Evolutionary conservation across 2,329 filamentous ascomycete genomes (phyloP).

Genomic region (Amesomyces nigricolor): DNA sequence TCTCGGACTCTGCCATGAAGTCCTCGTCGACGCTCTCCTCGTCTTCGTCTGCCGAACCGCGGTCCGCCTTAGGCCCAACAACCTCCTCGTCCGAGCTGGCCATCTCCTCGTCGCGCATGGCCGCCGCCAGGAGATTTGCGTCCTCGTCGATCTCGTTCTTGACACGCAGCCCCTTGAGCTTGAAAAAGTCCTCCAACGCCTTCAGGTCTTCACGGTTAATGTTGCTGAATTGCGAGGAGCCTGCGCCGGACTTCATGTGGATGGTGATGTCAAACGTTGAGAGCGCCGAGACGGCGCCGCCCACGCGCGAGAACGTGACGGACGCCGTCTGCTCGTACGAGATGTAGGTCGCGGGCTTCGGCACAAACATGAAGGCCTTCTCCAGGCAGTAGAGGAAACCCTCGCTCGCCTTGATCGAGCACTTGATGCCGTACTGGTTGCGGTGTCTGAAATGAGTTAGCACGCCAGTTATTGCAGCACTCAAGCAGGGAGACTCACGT

Average conservation of each 20-base stretch:
- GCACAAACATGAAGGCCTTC: slow-evolving; percentile 98
- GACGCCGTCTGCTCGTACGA: slow-evolving; percentile 88
- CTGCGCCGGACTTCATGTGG: slow-evolving; percentile 76
- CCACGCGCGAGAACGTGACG: slow-evolving; percentile 92
- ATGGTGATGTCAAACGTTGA: slow-evolving; percentile 97
- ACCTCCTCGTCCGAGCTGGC: slow-evolving; percentile 80
- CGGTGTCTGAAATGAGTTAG: slow-evolving; percentile 57
- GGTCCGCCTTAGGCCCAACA: slow-evolving; percentile 63
- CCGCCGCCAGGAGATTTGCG: slow-evolving; percentile 70
- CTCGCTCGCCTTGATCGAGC: slow-evolving; percentile 99
- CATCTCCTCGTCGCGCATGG: slow-evolving; percentile 77
- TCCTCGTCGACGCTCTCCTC: slow-evolving; percentile 94
- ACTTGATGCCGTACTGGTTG: slow-evolving; percentile 92
- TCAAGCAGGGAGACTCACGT: slow-evolving; percentile 45
- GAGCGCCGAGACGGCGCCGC: slow-evolving; percentile 85
- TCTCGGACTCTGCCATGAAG: slow-evolving; percentile 87
- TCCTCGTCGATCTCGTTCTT: slow-evolving; percentile 99
- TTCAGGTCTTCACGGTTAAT: slow-evolving; percentile 98
- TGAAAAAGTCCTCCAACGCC: slow-evolving; percentile 95
- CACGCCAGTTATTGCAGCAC: not conserved
- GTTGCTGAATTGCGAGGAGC: slow-evolving; percentile 95
- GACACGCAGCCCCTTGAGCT: slow-evolving; percentile 85
- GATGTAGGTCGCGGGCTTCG: slow-evolving; percentile 96
- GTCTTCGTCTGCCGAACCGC: slow-evolving; percentile 92
- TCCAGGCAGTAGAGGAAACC: slow-evolving; percentile 95